These are phyloP conservation scores for Chaetomiaceae sp. DNA, from an alignment of 2,329 filamentous ascomycete genomes.

Conservation along the genomic window DNA sequence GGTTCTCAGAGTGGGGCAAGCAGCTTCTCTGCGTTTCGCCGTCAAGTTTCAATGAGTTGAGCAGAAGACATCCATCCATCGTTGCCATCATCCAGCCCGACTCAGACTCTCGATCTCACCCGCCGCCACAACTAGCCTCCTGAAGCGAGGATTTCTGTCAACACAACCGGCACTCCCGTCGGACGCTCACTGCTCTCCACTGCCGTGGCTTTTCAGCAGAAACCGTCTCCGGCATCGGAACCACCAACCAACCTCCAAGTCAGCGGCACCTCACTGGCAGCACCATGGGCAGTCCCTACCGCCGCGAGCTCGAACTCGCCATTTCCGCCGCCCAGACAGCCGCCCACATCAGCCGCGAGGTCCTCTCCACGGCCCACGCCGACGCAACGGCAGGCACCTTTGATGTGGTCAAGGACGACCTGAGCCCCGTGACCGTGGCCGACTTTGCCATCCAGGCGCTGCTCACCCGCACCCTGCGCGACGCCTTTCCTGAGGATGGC, in stretches of 20 bases:
- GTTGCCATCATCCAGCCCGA: too few species aligned
- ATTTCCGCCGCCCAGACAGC: constrained; percentile 43
- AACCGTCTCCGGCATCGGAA: neutral
- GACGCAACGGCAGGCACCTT: constrained; percentile 27
- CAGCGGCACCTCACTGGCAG: too few species aligned
- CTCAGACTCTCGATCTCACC: too few species aligned
- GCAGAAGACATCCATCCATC: too few species aligned
- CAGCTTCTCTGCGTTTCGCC: too few species aligned
- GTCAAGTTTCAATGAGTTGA: too few species aligned
- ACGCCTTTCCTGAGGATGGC: constrained; percentile 5
- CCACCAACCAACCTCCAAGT: too few species aligned
- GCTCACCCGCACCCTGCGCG: constrained; percentile 3
- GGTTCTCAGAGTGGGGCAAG: too few species aligned
- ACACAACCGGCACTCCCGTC: too few species aligned
- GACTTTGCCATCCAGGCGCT: constrained; percentile 16
- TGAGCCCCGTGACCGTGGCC: constrained; percentile 55
- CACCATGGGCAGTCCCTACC: constrained; percentile 41
- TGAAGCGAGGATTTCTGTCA: too few species aligned
- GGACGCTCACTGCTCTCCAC: neutral
- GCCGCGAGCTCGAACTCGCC: constrained; percentile 40
- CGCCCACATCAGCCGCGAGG: constrained; percentile 45
- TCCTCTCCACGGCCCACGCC: constrained; percentile 38
- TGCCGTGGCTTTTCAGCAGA: neutral
- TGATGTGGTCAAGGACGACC: constrained; percentile 47
- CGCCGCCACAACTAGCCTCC: too few species aligned